These are phyloP conservation scores for Penicillium steckii DNA, from an alignment of 495 filamentous ascomycete species.

Conservation along the genomic window DNA sequence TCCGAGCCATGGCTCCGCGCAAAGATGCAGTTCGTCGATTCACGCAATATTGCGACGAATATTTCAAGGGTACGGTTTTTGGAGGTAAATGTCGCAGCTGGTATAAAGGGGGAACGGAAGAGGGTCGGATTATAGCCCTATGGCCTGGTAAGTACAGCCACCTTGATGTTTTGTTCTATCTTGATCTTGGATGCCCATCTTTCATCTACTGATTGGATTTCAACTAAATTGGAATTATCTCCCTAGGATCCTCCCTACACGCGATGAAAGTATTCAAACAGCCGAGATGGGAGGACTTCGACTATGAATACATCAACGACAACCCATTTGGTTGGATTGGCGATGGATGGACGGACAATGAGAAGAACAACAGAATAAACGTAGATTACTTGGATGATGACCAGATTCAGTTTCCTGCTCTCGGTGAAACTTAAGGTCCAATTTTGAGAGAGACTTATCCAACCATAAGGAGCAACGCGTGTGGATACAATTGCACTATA, in stretches of 20 bases:
- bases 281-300: constrained; percentile 44
- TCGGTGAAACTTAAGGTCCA: constrained; percentile 2
- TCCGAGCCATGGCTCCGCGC: constrained; percentile 39
- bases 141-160: constrained; percentile 39
- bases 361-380: constrained; percentile 32
- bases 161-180: not conserved
- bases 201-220: not conserved
- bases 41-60: constrained; percentile 44
- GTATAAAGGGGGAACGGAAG: constrained; percentile 48
- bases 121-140: constrained; percentile 35
- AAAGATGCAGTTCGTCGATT: constrained; percentile 44
- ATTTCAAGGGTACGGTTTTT: constrained; percentile 49
- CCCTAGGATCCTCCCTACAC: constrained; percentile 40
- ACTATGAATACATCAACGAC: constrained; percentile 38
- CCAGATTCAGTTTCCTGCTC: constrained; percentile 35
- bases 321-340: constrained; percentile 41
- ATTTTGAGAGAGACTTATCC: not conserved
- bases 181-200: not conserved
- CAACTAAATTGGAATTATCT: constrained; percentile 1
- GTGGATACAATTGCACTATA: not conserved
- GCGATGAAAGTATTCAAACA: constrained; percentile 32
- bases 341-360: constrained; percentile 42
- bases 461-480: not conserved
- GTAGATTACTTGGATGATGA: constrained; percentile 42
- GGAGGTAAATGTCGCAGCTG: constrained; percentile 50